These are phyloP conservation scores for Chaetothyriales sp. DNA, from an alignment of 2,329 filamentous ascomycete genomes.

Conservation along the genomic window DNA sequence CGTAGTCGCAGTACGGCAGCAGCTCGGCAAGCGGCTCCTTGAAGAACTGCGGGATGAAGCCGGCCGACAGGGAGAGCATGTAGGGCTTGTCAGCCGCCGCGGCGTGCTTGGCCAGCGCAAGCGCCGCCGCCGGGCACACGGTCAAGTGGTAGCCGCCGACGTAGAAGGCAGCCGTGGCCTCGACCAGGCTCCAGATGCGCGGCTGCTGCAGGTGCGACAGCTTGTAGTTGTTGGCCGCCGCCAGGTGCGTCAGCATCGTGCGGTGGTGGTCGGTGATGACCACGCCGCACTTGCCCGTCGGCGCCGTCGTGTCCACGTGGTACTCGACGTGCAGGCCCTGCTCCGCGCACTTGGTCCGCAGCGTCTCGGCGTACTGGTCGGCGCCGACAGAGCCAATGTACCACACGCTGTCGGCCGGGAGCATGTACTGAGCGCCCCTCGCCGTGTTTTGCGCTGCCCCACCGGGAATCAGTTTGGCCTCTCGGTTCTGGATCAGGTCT, in stretches of 20 bases:
- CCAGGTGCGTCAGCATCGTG: slow-evolving; percentile 87
- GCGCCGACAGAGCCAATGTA: slow-evolving; percentile 90
- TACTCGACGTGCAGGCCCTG: slow-evolving; percentile 75
- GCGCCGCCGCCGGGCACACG: slow-evolving; percentile 79
- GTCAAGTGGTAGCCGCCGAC: slow-evolving; percentile 96
- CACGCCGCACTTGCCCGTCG: slow-evolving; percentile 88
- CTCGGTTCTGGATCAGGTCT: slow-evolving; percentile 80
- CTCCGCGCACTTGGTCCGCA: slow-evolving; percentile 71
- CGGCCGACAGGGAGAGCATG: slow-evolving; percentile 80
- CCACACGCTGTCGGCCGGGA: slow-evolving; percentile 75
- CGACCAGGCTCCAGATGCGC: slow-evolving; percentile 80
- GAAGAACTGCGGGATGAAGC: slow-evolving; percentile 96
- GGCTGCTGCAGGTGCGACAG: slow-evolving; percentile 82
- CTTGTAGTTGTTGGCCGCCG: slow-evolving; percentile 94
- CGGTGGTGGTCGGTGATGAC: slow-evolving; percentile 96
- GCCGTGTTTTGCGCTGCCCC: slow-evolving; percentile 97
- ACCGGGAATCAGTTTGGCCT: slow-evolving; percentile 88
- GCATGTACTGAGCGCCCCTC: slow-evolving; percentile 83
- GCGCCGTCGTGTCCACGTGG: slow-evolving; percentile 68
- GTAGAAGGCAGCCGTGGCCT: slow-evolving; percentile 81
- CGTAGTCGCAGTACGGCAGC: slow-evolving; percentile 87
- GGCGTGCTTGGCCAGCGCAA: slow-evolving; percentile 81
- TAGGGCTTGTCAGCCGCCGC: slow-evolving; percentile 80
- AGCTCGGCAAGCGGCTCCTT: slow-evolving; percentile 83
- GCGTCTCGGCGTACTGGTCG: slow-evolving; percentile 87